Base-by-base conservation (phyloP, 2,329 filamentous ascomycete genomes). In the Penicillium verrucosum region DNA sequence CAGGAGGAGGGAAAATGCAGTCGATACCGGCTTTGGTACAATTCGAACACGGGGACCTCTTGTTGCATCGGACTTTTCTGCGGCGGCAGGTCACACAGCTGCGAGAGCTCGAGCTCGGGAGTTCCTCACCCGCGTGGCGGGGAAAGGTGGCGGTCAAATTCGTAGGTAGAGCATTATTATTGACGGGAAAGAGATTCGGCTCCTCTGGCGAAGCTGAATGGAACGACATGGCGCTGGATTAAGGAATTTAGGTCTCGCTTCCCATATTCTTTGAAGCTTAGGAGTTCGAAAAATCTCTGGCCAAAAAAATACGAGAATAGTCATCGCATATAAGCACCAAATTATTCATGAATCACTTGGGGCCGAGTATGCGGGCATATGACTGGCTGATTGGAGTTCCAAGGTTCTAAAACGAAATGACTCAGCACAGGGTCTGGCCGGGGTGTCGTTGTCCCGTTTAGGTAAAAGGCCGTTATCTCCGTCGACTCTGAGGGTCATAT, bases 1-100 rank as follows among this genome's bases (percentile, higher is more conserved):
- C 84, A 3, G 84, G 84, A 3, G 81, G 79, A 3, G 85, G 85
- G 64, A 85, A 87, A n/a, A 85, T 65, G 67, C 85, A 87, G 56
- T 85, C 82, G 59, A 83, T 83, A 45, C 81, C 74, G 0, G 76
- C 75, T 66, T 75, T 79, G 46, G 70, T 63, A 58, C 78, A 81
- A 59, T 81, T 80, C 34, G 75, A 76, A 62, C 78, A 81, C 27
- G 78, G 78, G 12, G 75, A 71, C 32, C 72, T 63, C 65, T 80
- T 81, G 59, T 80, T 77, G 61, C 78, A 81, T 51, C 77, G 74
- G 16, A 81, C 77, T 59, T 80, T 80, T 40, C 77, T 69, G 41
- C 75, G 73, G 29, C 77, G 77, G 61, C 77, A 80, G 40, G 77
- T 79, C 18, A 78, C 67, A 66, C 77, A 79, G 60, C 77, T 79